These are phyloP conservation scores for Piromyces finnis DNA, from an alignment of 192 early-diverging fungal species.

Conservation along the genomic window DNA sequence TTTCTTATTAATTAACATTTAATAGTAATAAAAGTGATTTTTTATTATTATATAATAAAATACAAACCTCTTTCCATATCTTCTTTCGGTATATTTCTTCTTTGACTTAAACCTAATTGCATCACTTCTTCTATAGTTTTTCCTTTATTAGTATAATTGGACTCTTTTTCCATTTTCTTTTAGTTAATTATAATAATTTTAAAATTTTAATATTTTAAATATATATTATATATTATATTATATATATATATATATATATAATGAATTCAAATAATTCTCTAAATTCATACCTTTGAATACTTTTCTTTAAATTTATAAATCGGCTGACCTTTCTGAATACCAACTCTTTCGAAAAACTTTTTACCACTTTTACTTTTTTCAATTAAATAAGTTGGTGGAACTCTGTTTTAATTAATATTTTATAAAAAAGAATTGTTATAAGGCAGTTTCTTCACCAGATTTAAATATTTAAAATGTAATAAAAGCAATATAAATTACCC, in stretches of 20 bases:
- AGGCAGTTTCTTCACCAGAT: no score
- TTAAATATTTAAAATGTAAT: no score
- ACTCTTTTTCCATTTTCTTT: background rate
- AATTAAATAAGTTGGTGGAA: slow-evolving; percentile 79
- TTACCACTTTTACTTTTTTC: slow-evolving; percentile 78
- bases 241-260: no score
- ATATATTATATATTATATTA: no score
- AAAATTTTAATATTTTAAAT: no score
- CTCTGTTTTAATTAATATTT: slow-evolving; percentile 6
- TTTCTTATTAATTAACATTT: no score
- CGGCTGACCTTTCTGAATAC: background rate
- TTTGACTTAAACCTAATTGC: background rate
- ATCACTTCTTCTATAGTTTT: background rate
- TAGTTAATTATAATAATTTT: no score
- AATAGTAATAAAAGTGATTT: no score
- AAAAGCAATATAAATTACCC: no score
- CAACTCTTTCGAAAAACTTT: slow-evolving; percentile 62
- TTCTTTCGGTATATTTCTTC: background rate
- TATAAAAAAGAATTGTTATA: no score
- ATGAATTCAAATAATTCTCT: background rate
- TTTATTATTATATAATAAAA: no score
- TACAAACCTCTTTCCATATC: background rate
- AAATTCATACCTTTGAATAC: background rate
- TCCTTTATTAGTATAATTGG: background rate
- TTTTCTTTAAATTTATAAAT: background rate